Base-by-base conservation (phyloP, 2,329 filamentous ascomycete species). In the Capronia coronata region DNA sequence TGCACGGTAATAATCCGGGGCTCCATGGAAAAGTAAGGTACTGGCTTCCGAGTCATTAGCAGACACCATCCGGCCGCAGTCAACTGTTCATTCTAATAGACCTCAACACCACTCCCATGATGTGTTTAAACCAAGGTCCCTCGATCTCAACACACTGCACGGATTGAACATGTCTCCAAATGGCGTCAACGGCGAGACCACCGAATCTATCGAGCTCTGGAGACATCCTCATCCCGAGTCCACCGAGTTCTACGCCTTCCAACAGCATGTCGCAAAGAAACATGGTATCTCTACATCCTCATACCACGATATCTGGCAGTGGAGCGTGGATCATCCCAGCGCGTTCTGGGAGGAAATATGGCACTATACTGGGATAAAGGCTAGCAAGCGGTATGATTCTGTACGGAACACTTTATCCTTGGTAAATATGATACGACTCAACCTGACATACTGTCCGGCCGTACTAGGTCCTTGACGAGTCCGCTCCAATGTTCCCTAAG, bases 261-360 rank as follows among this genome's bases (percentile, higher is more conserved):
- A 88, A 58, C 73, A 82, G 59, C 72, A 73, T 45, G 74, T 94
- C 57, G 87, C 84, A 67, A 64, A 77, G 54, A 85, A 84, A 61
- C 78, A 90, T 62, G 68, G 71, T 9, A 67, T 88, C 48, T 64
- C 72, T 18, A 72, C 93, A 40, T 65, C 74, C 14, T 79, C 75
- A 55, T 95, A 95, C 63, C 70, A 82, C 16, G 80, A 80, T n/a
- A 76, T 97, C 7, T 86, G 91, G 70, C 71, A 78, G 64, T 97
- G 91, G 91, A 95, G 88, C 58, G 77, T 93, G 56, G 78, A 84
- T 6, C 75, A 91, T 59, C 76, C 88, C 6, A 76, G 81, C 19
- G 71, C 76, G 1, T 94, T 96, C 66, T 97, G 91, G 91, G 81
- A 78, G 43, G 83, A 89, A 48, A 78, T 88, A 8, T 96, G 90